Base-by-base conservation (phyloP, 306 rosid species). In the Macrotyloma uniflorum region DNA sequence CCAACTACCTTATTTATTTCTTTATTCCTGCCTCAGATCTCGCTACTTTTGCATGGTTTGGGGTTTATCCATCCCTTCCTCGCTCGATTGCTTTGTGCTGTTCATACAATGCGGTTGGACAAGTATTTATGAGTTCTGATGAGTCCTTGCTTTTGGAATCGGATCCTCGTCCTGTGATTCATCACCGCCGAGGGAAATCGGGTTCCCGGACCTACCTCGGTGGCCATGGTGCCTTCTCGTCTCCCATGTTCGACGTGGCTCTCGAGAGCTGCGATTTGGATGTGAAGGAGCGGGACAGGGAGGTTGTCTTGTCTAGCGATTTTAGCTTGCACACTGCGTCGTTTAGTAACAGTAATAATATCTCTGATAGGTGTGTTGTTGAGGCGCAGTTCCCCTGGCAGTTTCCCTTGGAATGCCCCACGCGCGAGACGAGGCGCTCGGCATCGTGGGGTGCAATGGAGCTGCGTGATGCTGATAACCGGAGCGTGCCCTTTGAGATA, bases 381-480 rank as follows among this genome's bases (percentile, higher is more conserved):
- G 90, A 80, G 70, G 28, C 80, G 14, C 68, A 47, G 76, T 73
- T 72, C 42, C 76, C 82, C 35, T 74, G 69, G 82, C 89, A 73
- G 89, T 72, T 85, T 66, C 90, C 85, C 22, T 80, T 87, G 89
- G 94, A 72, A 83, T 80, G 87, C 94, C 82, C 91, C 89, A 67
- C 87, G 32, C 80, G 47, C 74, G 90, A 85, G 58, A 82, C 87
- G 75, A 77, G 71, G 66, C 75, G 81, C 76, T 74, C 63, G 79
- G 84, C 63, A 53, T 88, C 85, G 81, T 72, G 90, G 93, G 96
- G 90, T 84, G 86, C 85, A 71, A 91, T 93, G 98, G 98, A 93
- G 79, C 88, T 80, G 85, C 91, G 63, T 55, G 86, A 80, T 72
- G 55, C 64, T 54, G 73, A 65, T 59, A 67, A 23, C 51, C 47